Conservation (phyloP, 495 filamentous ascomycete species). For the Sordaria brevicollis region DNA sequence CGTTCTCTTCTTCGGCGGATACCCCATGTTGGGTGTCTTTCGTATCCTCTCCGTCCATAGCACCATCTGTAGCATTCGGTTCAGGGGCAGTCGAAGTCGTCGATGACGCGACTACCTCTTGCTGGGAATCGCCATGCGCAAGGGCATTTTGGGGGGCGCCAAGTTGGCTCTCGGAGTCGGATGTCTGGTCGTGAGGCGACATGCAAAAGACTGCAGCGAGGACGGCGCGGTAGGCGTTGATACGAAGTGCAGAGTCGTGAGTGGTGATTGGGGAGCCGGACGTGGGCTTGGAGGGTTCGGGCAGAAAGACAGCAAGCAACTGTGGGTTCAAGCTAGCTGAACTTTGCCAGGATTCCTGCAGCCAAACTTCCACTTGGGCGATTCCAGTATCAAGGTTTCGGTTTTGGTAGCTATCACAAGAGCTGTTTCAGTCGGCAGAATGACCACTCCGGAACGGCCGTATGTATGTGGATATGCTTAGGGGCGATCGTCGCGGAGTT, state of each 20-base stretch:
- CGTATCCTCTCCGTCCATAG: neutral
- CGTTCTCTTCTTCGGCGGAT: slow-evolving; percentile 11
- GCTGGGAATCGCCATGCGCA: neutral
- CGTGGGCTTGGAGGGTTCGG: neutral
- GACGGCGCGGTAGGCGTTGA: neutral
- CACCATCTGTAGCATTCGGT: neutral
- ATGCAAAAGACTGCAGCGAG: slow-evolving; percentile 15
- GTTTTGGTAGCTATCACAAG: neutral
- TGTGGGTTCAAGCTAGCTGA: neutral
- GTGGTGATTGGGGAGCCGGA: neutral
- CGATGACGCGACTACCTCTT: slow-evolving; percentile 5
- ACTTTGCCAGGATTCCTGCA: neutral
- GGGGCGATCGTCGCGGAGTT: neutral
- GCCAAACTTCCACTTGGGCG: neutral
- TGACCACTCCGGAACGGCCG: neutral
- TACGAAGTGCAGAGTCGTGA: neutral
- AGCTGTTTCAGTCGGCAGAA: neutral
- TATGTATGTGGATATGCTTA: neutral
- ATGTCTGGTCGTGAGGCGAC: slow-evolving; percentile 20
- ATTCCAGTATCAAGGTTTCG: neutral
- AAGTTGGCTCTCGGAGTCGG: slow-evolving; percentile 10
- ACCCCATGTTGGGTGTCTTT: slow-evolving; percentile 2
- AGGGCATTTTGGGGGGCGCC: slow-evolving; percentile 8
- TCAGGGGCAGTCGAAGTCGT: neutral
- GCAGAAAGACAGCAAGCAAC: neutral